Evolutionary conservation across 2,329 filamentous ascomycete species (phyloP).

Genomic region (Stemphylium beticola): DNA sequence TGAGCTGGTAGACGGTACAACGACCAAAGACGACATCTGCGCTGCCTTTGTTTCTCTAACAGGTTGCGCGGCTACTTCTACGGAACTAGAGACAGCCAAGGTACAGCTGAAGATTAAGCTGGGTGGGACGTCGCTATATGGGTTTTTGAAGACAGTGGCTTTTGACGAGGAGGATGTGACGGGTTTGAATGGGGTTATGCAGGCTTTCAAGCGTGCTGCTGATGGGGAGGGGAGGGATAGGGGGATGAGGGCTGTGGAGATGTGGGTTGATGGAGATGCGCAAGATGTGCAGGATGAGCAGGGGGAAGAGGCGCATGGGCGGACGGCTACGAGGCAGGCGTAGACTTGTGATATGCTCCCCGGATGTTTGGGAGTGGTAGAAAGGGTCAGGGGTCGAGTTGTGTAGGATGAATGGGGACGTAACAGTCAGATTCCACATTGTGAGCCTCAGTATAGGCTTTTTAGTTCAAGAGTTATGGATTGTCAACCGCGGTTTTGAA

Average conservation of each 20-base stretch:
- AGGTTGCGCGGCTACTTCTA: no score
- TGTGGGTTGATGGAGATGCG: no score
- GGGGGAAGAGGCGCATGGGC: neutral
- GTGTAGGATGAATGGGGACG: no score
- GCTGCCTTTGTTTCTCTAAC: neutral
- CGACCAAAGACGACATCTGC: slow-evolving; percentile 4
- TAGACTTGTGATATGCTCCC: no score
- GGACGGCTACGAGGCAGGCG: neutral
- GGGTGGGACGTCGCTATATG: neutral
- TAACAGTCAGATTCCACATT: no score
- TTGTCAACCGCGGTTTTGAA: no score
- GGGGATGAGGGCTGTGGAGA: neutral
- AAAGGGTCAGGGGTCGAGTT: no score
- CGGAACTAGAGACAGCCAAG: neutral
- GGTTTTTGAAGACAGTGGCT: neutral
- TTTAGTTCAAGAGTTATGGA: no score
- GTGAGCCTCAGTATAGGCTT: no score
- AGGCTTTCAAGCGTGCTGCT: neutral
- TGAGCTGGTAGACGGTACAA: neutral
- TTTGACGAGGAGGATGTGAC: neutral
- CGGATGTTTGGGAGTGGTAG: no score
- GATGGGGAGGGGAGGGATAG: neutral
- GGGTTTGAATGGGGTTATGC: neutral
- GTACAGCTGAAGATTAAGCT: slow-evolving; percentile 1
- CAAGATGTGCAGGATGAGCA: neutral